A percentile compares a stretch with the other conserved stretches of the same genome.
Conservation (phyloP, 2,329 filamentous ascomycete species). For the Trichoderma polysporum region DNA sequence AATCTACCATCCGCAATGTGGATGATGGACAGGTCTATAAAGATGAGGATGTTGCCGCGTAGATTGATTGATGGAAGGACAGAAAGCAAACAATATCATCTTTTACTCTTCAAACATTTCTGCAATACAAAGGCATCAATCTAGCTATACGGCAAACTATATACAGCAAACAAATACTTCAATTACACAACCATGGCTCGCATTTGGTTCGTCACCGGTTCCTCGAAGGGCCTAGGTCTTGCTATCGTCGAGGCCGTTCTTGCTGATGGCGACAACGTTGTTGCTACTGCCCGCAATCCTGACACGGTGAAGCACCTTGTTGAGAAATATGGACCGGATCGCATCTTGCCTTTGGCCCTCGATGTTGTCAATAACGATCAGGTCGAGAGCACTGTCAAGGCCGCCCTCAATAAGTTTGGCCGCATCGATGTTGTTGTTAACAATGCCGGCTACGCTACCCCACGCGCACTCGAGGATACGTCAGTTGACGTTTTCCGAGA, state of each 20-base stretch:
- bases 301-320: constrained; percentile 36
- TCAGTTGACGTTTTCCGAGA: constrained; percentile 47
- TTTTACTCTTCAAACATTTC: background rate
- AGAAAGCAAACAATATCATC: background rate
- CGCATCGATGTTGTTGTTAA: constrained; percentile 61
- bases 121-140: background rate
- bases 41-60: background rate
- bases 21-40: background rate
- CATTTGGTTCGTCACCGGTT: constrained; percentile 50
- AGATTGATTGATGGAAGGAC: background rate
- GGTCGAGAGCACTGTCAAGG: constrained; percentile 35
- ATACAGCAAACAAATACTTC: background rate
- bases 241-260: constrained; percentile 42
- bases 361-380: constrained; percentile 54
- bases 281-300: constrained; percentile 45
- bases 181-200: background rate
- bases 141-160: background rate
- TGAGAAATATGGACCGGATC: constrained; percentile 40
- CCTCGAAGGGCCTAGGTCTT: constrained; percentile 48
- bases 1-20: background rate
- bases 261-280: constrained; percentile 40
- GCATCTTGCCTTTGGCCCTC: constrained; percentile 49
- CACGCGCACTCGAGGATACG: constrained; percentile 53
- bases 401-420: constrained; percentile 47
- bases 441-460: constrained; percentile 59